Evolutionary conservation across 2,329 filamentous ascomycete species (phyloP).

Genomic region (Clonostachys rosea): DNA sequence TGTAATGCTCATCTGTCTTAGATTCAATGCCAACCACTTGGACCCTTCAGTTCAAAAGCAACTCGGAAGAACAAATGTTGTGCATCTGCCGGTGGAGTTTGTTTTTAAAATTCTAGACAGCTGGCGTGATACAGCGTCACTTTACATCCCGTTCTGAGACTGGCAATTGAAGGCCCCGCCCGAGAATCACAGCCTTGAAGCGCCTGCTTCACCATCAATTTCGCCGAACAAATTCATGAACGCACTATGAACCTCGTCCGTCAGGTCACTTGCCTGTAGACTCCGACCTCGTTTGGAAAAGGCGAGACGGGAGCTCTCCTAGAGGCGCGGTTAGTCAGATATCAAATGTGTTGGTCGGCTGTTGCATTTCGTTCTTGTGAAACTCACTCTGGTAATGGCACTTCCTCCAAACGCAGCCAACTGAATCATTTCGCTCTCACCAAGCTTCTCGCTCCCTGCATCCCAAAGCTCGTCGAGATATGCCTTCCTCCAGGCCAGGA

Average conservation of each 20-base stretch:
- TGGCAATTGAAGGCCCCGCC: no score
- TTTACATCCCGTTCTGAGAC: no score
- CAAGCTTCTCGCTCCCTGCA: conserved; percentile 37
- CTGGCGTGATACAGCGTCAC: no score
- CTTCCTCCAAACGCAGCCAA: conserved; percentile 84
- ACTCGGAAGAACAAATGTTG: no score
- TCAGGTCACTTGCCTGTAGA: conserved; percentile 89
- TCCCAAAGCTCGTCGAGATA: conserved; percentile 83
- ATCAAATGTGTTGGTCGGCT: neutral
- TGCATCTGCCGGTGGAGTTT: no score
- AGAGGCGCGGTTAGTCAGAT: neutral
- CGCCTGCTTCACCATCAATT: conserved; percentile 36
- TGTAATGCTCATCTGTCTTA: no score
- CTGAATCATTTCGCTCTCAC: conserved; percentile 58
- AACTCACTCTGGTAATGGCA: conserved; percentile 72
- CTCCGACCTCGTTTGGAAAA: conserved; percentile 83
- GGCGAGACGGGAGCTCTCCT: conserved; percentile 81
- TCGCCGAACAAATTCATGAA: conserved; percentile 81
- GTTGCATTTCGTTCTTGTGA: neutral
- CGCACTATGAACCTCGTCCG: conserved; percentile 79
- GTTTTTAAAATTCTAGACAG: no score
- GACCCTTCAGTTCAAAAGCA: no score
- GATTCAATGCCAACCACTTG: no score
- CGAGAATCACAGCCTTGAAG: conserved; percentile 23
- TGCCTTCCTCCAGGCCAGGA: conserved; percentile 82